Conservation (phyloP, 371 early-diverging fungal species). For the Blakeslea trispora region DNA sequence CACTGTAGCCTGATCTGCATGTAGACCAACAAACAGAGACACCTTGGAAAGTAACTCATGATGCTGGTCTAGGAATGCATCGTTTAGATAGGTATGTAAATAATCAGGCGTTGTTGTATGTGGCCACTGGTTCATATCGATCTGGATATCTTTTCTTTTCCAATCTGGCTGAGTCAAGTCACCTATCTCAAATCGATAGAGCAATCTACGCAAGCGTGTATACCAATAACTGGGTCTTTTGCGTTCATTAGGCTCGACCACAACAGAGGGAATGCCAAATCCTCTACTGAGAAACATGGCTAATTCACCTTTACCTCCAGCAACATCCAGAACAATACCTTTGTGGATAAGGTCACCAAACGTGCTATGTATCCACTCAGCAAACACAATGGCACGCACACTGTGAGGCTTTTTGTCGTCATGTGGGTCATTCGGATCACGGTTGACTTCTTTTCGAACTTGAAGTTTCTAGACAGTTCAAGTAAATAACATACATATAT, state of each 20-base stretch:
- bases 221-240: conserved; percentile 52
- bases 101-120: conserved; percentile 36
- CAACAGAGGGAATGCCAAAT: conserved; percentile 44
- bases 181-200: conserved; percentile 38
- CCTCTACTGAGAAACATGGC: conserved; percentile 56
- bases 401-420: conserved; percentile 53
- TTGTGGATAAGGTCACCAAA: conserved; percentile 27
- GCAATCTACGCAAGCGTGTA: conserved; percentile 41
- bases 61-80: conserved; percentile 40
- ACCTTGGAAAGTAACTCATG: conserved; percentile 26
- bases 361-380: conserved; percentile 51
- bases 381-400: conserved; percentile 54
- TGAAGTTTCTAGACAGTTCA: conserved; percentile 26
- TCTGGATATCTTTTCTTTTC: conserved; percentile 26
- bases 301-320: conserved; percentile 64
- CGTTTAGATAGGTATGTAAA: conserved; percentile 43
- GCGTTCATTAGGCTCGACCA: conserved; percentile 56
- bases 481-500: background rate
- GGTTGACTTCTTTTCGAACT: conserved; percentile 32
- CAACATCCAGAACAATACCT: conserved; percentile 52
- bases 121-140: conserved; percentile 30
- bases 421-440: conserved; percentile 56
- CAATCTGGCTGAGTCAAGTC: conserved; percentile 29
- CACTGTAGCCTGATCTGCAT: conserved; percentile 65
- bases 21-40: conserved; percentile 54